These are phyloP conservation scores for Pseudonitzschia multistriata DNA, from an alignment of 108 stramenopile species.

Conservation along the genomic window DNA sequence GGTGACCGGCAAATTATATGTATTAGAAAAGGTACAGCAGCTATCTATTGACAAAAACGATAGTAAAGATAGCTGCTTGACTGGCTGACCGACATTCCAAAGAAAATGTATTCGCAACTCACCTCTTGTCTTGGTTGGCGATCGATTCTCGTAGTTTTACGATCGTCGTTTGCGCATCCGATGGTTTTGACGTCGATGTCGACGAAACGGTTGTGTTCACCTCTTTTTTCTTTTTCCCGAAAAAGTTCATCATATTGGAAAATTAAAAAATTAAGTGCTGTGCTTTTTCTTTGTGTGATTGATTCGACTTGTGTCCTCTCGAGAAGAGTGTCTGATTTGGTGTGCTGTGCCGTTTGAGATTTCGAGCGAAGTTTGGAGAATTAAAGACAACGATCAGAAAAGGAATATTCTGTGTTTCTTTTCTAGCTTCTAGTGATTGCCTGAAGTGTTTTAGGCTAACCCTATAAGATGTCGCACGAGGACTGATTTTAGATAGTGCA, in stretches of 20 bases:
- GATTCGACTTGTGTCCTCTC: not conserved
- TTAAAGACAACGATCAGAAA: too few species aligned
- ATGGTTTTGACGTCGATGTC: constrained; percentile 20
- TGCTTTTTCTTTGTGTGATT: not conserved
- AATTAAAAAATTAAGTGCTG: not conserved
- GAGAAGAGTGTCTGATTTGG: not conserved
- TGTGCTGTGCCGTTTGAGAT: not conserved
- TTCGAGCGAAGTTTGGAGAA: too few species aligned
- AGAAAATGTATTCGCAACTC: constrained; percentile 12
- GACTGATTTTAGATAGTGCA: not conserved
- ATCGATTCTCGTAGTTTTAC: constrained; percentile 72
- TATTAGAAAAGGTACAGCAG: too few species aligned
- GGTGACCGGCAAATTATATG: too few species aligned
- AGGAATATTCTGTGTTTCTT: not conserved
- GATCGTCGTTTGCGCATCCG: constrained; percentile 56
- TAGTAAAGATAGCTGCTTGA: too few species aligned
- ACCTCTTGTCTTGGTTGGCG: constrained; percentile 84
- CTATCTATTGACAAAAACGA: too few species aligned
- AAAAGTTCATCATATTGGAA: constrained; percentile 10
- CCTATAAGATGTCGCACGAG: not conserved
- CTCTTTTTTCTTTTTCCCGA: constrained; percentile 6
- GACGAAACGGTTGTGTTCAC: constrained; percentile 13
- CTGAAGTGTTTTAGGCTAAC: not conserved
- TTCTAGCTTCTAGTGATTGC: not conserved
- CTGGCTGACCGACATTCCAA: not conserved